These are phyloP conservation scores for Nakataea oryzae DNA, from an alignment of 2,329 filamentous ascomycete genomes.

Conservation along the genomic window DNA sequence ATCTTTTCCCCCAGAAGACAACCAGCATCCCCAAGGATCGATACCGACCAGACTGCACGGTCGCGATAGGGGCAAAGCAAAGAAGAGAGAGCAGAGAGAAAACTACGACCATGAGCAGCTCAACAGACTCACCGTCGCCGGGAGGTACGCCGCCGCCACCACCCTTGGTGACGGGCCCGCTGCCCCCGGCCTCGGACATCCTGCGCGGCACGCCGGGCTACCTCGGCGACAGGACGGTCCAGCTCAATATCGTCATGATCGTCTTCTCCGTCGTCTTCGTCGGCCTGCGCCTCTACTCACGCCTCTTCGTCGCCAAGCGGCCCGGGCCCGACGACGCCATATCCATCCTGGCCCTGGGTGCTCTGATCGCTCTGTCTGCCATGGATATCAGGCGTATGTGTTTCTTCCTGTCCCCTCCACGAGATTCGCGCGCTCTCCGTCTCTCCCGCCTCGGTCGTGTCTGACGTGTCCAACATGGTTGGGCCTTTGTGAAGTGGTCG, in stretches of 20 bases:
- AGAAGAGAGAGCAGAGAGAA: background rate
- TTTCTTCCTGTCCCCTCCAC: background rate
- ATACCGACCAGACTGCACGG: background rate
- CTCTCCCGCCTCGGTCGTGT: background rate
- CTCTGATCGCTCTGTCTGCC: background rate
- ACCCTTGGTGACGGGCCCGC: too few species aligned
- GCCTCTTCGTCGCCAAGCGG: constrained; percentile 18
- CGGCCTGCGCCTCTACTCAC: constrained; percentile 15
- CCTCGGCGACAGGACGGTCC: background rate
- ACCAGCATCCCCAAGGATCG: background rate
- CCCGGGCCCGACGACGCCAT: constrained; percentile 19
- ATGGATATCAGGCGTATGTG: background rate
- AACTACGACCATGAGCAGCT: too few species aligned
- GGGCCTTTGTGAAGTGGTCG: background rate
- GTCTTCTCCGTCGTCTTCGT: constrained; percentile 17
- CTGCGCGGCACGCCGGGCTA: background rate
- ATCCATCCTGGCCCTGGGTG: constrained; percentile 10
- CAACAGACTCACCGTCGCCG: too few species aligned
- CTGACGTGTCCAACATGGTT: background rate
- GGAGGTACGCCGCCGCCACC: too few species aligned
- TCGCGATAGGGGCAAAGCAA: too few species aligned
- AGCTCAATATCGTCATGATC: constrained; percentile 15
- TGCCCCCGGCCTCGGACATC: background rate
- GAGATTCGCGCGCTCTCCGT: background rate
- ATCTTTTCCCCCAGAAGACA: background rate